phyloP scores from a whole-genome alignment of 1,284 basidiomycete genomes.

The Tilletiopsis washingtonensis region DNA sequence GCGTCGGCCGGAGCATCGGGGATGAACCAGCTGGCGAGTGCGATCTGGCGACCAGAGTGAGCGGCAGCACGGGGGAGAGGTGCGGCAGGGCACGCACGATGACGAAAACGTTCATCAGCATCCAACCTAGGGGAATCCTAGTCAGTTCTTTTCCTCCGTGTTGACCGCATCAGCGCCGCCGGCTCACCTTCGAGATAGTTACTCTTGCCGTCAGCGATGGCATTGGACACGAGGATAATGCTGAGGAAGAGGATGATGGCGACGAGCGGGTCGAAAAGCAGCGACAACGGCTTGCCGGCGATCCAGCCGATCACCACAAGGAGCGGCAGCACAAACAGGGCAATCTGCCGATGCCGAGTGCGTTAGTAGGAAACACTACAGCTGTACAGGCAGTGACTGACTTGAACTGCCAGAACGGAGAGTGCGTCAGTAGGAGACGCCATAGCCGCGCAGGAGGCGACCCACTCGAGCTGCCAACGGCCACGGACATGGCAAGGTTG shows the following conservation, averaged over 20 bases:
- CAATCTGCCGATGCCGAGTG: no score
- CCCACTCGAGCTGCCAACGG: no score
- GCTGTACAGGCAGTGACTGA: no score
- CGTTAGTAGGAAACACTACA: no score
- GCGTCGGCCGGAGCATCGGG: no score
- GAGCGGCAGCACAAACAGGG: conserved; percentile 35
- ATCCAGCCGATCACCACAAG: conserved; percentile 39
- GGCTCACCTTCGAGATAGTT: conserved; percentile 34
- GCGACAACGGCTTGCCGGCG: conserved; percentile 25
- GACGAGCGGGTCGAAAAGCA: conserved; percentile 37
- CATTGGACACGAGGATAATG: neutral
- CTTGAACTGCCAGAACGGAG: no score
- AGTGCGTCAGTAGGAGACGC: no score
- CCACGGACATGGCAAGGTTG: conserved; percentile 31
- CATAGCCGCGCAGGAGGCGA: no score
- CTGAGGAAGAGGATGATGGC: conserved; percentile 31
- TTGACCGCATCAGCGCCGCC: conserved; percentile 31
- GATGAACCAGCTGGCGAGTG: neutral
- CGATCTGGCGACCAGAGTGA: neutral
- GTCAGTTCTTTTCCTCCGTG: conserved; percentile 33
- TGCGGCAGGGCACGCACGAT: conserved; percentile 10
- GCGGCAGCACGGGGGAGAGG: neutral
- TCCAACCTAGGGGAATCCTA: no score
- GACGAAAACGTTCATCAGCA: conserved; percentile 17
- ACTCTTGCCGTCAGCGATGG: conserved; percentile 7